A percentile compares a stretch with the other conserved stretches of the same genome.
Conservation (phyloP, 768 basidiomycete genomes). For the Gymnopilus dilepis region DNA sequence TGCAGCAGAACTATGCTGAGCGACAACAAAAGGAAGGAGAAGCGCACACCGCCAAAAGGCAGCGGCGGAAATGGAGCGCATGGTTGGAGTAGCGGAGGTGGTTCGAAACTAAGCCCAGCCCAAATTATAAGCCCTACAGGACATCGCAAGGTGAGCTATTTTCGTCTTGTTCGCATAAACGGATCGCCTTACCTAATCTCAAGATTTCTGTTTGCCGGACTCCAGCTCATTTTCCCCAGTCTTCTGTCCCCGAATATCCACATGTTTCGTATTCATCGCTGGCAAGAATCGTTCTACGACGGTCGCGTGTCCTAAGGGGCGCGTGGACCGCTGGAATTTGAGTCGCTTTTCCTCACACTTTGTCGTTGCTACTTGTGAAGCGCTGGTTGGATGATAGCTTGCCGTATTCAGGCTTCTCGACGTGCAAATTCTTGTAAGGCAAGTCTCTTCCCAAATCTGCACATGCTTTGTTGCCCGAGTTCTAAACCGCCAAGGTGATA, state of each 20-base stretch:
- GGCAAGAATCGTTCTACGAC: constrained; percentile 6
- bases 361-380: constrained; percentile 13
- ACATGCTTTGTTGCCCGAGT: neutral
- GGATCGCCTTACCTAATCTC: constrained; percentile 14
- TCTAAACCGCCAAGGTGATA: neutral
- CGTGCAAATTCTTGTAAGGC: neutral
- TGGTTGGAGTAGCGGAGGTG: constrained; percentile 8
- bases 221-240: constrained; percentile 3
- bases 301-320: constrained; percentile 10
- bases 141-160: constrained; percentile 11
- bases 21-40: constrained; percentile 18
- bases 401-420: neutral
- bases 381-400: constrained; percentile 15
- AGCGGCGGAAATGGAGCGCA: constrained; percentile 13
- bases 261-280: constrained; percentile 15
- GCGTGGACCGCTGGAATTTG: neutral
- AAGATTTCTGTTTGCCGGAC: neutral
- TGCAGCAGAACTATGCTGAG: neutral
- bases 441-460: constrained; percentile 11
- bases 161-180: constrained; percentile 4
- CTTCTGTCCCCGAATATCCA: constrained; percentile 12
- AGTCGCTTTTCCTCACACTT: constrained; percentile 2
- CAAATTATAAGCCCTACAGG: constrained; percentile 18
- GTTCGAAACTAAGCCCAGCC: constrained; percentile 5
- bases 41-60: constrained; percentile 18